Evolutionary conservation across 805 yeast genomes (phyloP).

Genomic region (Candida silvatica): DNA sequence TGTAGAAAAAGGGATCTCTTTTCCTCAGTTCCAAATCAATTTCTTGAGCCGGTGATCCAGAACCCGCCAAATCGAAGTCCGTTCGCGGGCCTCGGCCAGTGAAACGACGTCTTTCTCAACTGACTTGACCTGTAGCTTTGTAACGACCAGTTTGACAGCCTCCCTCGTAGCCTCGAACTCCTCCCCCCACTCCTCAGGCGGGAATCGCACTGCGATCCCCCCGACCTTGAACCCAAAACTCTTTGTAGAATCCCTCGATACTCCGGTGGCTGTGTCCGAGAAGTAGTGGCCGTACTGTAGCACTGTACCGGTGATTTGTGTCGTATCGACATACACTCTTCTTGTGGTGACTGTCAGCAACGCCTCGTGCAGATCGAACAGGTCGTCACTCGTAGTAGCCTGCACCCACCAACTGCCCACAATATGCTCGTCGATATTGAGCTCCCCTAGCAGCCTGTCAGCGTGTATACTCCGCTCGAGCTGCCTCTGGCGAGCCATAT

Average conservation of each 20-base stretch:
- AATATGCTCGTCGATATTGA: constrained; percentile 13
- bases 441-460: constrained; percentile 1
- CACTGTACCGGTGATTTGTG: no score
- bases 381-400: constrained; percentile 7
- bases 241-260: no score
- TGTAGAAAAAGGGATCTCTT: background rate
- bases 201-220: no score
- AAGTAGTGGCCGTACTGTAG: no score
- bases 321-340: no score
- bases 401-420: constrained; percentile 28
- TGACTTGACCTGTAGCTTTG: no score
- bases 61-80: constrained; percentile 25
- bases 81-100: constrained; percentile 27
- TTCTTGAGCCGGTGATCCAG: constrained; percentile 28
- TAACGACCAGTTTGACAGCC: no score
- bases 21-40: constrained; percentile 27
- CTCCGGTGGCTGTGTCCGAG: no score
- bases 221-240: no score
- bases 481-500: constrained; percentile 11
- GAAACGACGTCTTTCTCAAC: no score
- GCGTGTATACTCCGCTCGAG: constrained; percentile 11
- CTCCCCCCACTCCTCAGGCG: no score
- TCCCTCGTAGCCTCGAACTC: no score
- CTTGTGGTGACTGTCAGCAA: constrained; percentile 18
- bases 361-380: constrained; percentile 10